Evolutionary conservation across 148 eudicot species (phyloP), one percentile per base, ranked within the genome.

Genomic region (Drosera capensis): DNA sequence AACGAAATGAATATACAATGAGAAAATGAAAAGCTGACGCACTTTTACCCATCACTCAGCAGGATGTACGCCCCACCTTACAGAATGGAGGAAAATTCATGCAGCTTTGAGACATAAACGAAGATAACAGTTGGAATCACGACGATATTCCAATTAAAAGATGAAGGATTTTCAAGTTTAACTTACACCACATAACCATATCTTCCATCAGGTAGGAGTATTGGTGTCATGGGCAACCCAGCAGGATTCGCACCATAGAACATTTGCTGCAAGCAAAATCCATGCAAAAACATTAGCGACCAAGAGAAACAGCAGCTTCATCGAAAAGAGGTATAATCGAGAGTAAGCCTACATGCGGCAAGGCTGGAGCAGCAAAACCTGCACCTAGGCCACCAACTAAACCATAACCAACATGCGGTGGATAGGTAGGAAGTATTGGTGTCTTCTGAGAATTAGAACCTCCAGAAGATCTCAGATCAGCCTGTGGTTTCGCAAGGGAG

Each of bases 151-250:
- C n/a, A n/a, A n/a, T n/a, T n/a, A n/a, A n/a, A n/a, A n/a, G n/a
- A n/a, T n/a, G n/a, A n/a, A n/a, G n/a, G n/a, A n/a, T n/a, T n/a
- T n/a, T n/a, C n/a, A 7, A 56, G 22, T 13, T 25, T 5, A 45
- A 79, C 96, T 82, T 70, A 88, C 96, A 88, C 43, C 48, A 88
- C 94, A 55, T 83, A 88, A 61, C 92, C 94, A 61, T 82, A 77
- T 55, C 94, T 74, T 68, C 94, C 94, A 72, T 88, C 92, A 29
- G 96, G 96, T 51, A 88, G 59, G 57, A 83, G 90, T 92, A 88
- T 88, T n/a, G 96, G 96, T 81, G 80, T 77, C 96, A 87, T 87
- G 23, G 94, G 78, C 86, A 81, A 64, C 45, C 93, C 78, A 64
- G 71, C 65, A 31, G 88, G 73, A 43, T 63, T 40, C 13, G 72